phyloP scores from a whole-genome alignment of 352 stramenopile genomes.

The Phytopythium ostracodes region DNA sequence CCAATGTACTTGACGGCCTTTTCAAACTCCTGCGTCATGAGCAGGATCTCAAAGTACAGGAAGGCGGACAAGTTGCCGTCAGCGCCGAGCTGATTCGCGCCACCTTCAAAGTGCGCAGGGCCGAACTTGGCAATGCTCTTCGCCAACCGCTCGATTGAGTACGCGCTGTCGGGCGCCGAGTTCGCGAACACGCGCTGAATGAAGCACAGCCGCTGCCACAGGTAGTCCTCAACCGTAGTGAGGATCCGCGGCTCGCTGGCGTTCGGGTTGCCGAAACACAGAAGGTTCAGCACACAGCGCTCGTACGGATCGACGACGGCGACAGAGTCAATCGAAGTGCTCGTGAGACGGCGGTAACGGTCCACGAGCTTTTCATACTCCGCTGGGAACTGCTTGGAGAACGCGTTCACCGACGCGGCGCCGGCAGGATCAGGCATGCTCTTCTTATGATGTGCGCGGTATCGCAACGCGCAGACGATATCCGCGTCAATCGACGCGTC shows the following conservation, averaged over 20 bases:
- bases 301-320: slow-evolving; percentile 73
- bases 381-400: slow-evolving; percentile 64
- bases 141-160: slow-evolving; percentile 59
- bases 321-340: slow-evolving; percentile 65
- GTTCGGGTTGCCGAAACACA: slow-evolving; percentile 78
- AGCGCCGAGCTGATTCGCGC: slow-evolving; percentile 20
- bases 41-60: slow-evolving; percentile 77
- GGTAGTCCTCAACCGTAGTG: slow-evolving; percentile 81
- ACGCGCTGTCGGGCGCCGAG: slow-evolving; percentile 45
- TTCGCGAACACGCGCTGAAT: slow-evolving; percentile 44
- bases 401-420: slow-evolving; percentile 34
- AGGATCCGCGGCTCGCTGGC: slow-evolving; percentile 69
- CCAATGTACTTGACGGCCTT: slow-evolving; percentile 78
- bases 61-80: slow-evolving; percentile 51
- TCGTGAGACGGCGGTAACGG: slow-evolving; percentile 70
- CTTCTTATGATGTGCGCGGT: slow-evolving; percentile 58
- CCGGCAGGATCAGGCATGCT: slow-evolving; percentile 28
- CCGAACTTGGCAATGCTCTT: slow-evolving; percentile 79
- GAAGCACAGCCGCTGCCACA: slow-evolving; percentile 84
- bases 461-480: slow-evolving; percentile 56
- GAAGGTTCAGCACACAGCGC: slow-evolving; percentile 74
- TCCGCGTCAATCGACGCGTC: slow-evolving; percentile 49
- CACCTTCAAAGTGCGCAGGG: slow-evolving; percentile 57
- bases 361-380: slow-evolving; percentile 61
- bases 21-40: slow-evolving; percentile 79